phyloP scores from a whole-genome alignment of 2,329 filamentous ascomycete genomes.

The Neocucurbitaria cava region DNA sequence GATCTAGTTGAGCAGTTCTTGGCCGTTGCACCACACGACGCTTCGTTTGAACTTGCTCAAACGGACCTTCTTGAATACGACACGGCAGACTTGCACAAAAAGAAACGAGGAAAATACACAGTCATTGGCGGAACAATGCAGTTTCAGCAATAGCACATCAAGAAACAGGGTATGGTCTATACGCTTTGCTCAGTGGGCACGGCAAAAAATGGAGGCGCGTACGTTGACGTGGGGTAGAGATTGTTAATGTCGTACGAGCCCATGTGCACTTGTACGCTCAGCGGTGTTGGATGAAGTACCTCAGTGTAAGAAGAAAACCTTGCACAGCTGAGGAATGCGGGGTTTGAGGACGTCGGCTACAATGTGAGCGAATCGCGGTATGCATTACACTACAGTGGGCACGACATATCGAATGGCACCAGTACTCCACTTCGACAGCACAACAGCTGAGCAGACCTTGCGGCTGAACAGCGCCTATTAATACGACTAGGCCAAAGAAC shows the following conservation, averaged over 20 bases:
- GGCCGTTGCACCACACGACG: conserved; percentile 4
- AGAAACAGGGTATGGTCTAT: conserved; percentile 59
- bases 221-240: conserved; percentile 61
- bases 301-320: neutral
- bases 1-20: conserved; percentile 11
- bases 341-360: too few species aligned
- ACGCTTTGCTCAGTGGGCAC: conserved; percentile 59
- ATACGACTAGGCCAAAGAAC: conserved; percentile 62
- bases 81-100: conserved; percentile 52
- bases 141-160: conserved; percentile 59
- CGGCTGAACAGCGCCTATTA: conserved; percentile 81
- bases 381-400: conserved; percentile 71
- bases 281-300: conserved; percentile 68
- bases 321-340: neutral
- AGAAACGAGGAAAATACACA: conserved; percentile 63
- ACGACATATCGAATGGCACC: conserved; percentile 70
- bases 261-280: conserved; percentile 62
- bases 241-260: conserved; percentile 56
- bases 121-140: conserved; percentile 62
- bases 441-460: conserved; percentile 77
- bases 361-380: conserved; percentile 68
- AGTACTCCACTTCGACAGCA: conserved; percentile 82
- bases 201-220: conserved; percentile 59
- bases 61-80: conserved; percentile 32
- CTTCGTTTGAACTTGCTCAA: conserved; percentile 3